phyloP scores from a whole-genome alignment of 257 asterid species.

The Solanum sitiens region DNA sequence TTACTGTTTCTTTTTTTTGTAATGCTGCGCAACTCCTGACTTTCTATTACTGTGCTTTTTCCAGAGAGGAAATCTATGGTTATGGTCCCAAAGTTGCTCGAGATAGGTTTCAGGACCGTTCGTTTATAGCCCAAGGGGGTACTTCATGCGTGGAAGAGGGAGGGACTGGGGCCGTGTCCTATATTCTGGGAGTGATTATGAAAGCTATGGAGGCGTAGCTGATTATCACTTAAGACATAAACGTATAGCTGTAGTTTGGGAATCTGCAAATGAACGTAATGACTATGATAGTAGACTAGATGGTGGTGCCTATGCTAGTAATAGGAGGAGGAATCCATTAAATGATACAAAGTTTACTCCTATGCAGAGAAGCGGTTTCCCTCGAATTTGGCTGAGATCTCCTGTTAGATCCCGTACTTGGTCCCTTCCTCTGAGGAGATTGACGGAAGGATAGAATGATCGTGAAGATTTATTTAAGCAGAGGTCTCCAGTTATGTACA shows the following conservation, averaged over 20 bases:
- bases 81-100: constrained; percentile 44
- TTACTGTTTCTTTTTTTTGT: not conserved
- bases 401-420: constrained; percentile 47
- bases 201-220: too few species aligned
- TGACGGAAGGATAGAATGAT: constrained; percentile 12
- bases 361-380: constrained; percentile 46
- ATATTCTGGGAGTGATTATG: too few species aligned
- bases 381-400: constrained; percentile 49
- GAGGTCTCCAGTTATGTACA: constrained; percentile 43
- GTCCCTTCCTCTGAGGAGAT: constrained; percentile 64
- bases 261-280: not conserved
- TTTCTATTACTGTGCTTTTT: not conserved
- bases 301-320: constrained; percentile 13
- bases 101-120: constrained; percentile 37
- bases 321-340: constrained; percentile 36
- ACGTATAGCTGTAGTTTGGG: constrained; percentile 2
- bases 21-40: not conserved
- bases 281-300: constrained; percentile 36
- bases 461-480: constrained; percentile 34
- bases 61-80: constrained; percentile 3
- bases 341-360: constrained; percentile 39
- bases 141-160: constrained; percentile 56
- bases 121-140: constrained; percentile 37
- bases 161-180: constrained; percentile 7
- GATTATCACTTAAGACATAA: too few species aligned